Evolutionary conservation across 257 asterid species (phyloP), one percentile per base, ranked within the genome.

Genomic region (Nicotiana undulata): DNA sequence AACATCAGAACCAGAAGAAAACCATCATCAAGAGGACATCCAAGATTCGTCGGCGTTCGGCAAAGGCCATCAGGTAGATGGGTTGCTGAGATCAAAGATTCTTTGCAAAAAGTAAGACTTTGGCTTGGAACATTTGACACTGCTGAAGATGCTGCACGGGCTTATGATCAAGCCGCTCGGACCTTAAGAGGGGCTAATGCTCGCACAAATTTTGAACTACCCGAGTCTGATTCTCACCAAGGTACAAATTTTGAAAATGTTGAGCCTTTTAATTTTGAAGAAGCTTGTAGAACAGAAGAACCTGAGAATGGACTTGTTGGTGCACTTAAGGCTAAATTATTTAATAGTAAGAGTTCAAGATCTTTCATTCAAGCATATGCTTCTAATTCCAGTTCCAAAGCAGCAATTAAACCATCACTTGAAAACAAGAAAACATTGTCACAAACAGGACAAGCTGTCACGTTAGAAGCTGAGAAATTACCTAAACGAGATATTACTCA

Each of bases 11-110:
- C 86, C 75, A 81, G 92, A 22, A 80, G 82, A 49, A 92, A 92
- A 68, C 82, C 94, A 0, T 85, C 93, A 34, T 85, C 94, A 1
- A 85, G 97, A 77, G 95, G 95, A 26, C 98, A 93, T 84, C 94
- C 89, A 87, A 89, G 90, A 82, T 93, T 83, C 9, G 95, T 93
- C 0, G 98, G 97, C 0, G 95, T 91, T 49, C 94, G 98, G 16
- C 97, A 93, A 49, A 81, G 98, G 29, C 97, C 98, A 1, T 91
- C 97, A 0, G 98, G 98, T 6, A 70, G 98, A n/a, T 93, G 98
- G 98, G 98, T 93, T 2, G 98, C 98, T 0, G 98, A 93, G 90
- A 93, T 93, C 77, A 93, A 93, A 56, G 95, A 93, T 84, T 93
- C 98, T 2, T 40, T 93, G 22, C 97, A 93, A 17, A 91, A 93